Conservation (phyloP, 2,329 filamentous ascomycete genomes). For the Penicillium corylophilum region DNA sequence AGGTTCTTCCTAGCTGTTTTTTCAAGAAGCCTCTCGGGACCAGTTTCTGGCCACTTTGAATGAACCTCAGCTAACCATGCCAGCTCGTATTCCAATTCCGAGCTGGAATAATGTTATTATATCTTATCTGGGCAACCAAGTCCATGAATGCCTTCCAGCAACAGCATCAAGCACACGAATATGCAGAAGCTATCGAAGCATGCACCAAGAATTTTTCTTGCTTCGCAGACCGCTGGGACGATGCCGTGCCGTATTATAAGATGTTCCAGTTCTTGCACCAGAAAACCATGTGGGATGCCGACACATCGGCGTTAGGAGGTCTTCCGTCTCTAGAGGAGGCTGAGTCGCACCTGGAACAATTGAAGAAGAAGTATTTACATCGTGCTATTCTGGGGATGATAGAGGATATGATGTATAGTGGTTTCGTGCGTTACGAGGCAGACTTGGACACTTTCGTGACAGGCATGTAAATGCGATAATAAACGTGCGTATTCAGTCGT, state of each 20-base stretch:
- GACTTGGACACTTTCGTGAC: slow-evolving; percentile 8
- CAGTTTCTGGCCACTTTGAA: too few species aligned
- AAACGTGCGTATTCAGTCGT: background rate
- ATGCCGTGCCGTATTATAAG: slow-evolving; percentile 23
- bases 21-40: background rate
- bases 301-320: background rate
- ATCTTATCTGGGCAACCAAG: slow-evolving; percentile 24
- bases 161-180: slow-evolving; percentile 8
- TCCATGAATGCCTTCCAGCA: slow-evolving; percentile 6
- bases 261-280: slow-evolving; percentile 22
- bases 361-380: slow-evolving; percentile 26
- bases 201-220: slow-evolving; percentile 21
- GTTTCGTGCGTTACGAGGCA: slow-evolving; percentile 6
- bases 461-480: slow-evolving; percentile 2
- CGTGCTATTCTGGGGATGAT: slow-evolving; percentile 27
- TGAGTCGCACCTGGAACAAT: slow-evolving; percentile 16
- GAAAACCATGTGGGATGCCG: slow-evolving; percentile 5
- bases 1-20: too few species aligned
- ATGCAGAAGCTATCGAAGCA: slow-evolving; percentile 20
- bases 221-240: slow-evolving; percentile 25
- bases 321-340: slow-evolving; percentile 12
- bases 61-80: background rate
- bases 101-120: slow-evolving; percentile 27
- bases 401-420: slow-evolving; percentile 27
- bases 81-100: slow-evolving; percentile 31